A percentile compares a stretch with the other conserved stretches of the same genome.
Evolutionary conservation across 2,329 filamentous ascomycete species (phyloP).

Genomic region (Emergomyces orientalis): DNA sequence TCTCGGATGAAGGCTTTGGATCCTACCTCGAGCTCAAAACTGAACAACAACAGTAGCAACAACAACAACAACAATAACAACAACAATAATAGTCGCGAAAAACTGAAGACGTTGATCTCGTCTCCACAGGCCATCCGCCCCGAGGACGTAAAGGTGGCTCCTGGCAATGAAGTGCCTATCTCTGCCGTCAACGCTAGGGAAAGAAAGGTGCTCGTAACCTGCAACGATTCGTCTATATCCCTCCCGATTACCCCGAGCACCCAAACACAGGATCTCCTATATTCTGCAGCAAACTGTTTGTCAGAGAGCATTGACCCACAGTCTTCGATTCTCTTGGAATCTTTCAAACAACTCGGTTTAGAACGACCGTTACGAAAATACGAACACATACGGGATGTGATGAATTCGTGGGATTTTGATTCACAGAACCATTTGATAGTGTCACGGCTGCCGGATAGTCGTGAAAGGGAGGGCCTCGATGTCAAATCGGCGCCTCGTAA

Average conservation of each 20-base stretch:
- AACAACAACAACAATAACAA: background rate
- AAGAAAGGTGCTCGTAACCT: constrained; percentile 64
- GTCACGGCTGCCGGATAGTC: constrained; percentile 45
- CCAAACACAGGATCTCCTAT: constrained; percentile 62
- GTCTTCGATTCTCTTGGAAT: constrained; percentile 65
- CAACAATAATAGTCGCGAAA: constrained; percentile 9
- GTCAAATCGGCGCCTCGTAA: constrained; percentile 53
- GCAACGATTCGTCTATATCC: constrained; percentile 56
- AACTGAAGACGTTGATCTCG: constrained; percentile 20
- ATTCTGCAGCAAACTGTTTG: constrained; percentile 55
- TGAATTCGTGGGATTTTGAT: constrained; percentile 89
- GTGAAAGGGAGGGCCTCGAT: constrained; percentile 50
- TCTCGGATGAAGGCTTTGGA: constrained; percentile 12
- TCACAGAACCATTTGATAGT: constrained; percentile 65
- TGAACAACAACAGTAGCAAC: background rate
- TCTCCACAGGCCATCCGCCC: constrained; percentile 16
- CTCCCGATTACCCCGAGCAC: constrained; percentile 68
- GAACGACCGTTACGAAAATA: constrained; percentile 77
- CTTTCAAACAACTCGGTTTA: constrained; percentile 64
- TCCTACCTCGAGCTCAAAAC: constrained; percentile 6
- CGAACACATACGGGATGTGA: constrained; percentile 73
- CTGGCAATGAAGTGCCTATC: constrained; percentile 63
- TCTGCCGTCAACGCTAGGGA: constrained; percentile 74
- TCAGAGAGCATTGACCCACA: constrained; percentile 54
- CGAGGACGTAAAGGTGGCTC: constrained; percentile 24